phyloP scores from a whole-genome alignment of 2,329 filamentous ascomycete genomes.

The Trichoderma asperellum region DNA sequence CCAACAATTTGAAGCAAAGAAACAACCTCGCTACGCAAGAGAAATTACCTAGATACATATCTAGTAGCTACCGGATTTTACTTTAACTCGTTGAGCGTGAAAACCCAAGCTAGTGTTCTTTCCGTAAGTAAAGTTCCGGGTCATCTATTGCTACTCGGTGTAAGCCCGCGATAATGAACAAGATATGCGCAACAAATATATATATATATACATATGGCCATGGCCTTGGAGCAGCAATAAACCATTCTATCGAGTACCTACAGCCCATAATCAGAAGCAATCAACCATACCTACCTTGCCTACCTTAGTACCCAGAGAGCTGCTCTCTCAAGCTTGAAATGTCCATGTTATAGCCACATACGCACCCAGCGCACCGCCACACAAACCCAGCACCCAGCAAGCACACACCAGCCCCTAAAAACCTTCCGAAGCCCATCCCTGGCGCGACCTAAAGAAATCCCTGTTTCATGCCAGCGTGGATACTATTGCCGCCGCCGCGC shows the following conservation, averaged over 20 bases:
- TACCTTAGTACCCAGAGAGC: too few species aligned
- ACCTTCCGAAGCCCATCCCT: conserved; percentile 1
- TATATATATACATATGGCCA: too few species aligned
- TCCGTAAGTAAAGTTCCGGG: neutral
- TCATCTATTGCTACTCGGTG: neutral
- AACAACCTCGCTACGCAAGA: neutral
- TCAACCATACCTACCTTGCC: too few species aligned
- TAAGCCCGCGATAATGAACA: neutral
- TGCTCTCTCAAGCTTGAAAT: neutral
- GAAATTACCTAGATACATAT: neutral
- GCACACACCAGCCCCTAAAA: conserved; percentile 1
- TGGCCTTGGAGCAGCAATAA: neutral
- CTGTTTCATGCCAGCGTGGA: conserved; percentile 30
- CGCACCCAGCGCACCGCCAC: conserved; percentile 3
- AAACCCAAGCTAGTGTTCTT: neutral
- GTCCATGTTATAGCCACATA: neutral
- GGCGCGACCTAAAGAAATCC: conserved; percentile 16
- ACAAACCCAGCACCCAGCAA: neutral
- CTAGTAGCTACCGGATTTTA: too few species aligned
- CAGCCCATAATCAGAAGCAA: neutral
- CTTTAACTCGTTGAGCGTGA: neutral
- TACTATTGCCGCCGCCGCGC: conserved; percentile 2
- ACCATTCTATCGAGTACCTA: neutral
- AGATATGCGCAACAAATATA: neutral
- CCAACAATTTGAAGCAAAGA: neutral